Evolutionary conservation across 768 basidiomycete species (phyloP).

Genomic region (Boletus eberwhitei): DNA sequence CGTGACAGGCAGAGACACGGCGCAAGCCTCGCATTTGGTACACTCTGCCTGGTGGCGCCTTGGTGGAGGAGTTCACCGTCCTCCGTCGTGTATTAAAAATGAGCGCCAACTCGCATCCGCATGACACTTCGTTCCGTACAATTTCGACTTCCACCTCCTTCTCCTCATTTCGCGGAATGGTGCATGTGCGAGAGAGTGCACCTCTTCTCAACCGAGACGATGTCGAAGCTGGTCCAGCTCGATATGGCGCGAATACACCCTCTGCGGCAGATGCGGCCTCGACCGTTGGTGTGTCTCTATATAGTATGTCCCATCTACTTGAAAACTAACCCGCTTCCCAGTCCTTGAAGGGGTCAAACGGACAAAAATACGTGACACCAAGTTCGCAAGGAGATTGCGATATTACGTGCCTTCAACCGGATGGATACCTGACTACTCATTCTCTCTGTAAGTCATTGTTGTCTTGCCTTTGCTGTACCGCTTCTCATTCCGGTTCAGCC

Average conservation of each 20-base stretch:
- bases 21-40: not conserved
- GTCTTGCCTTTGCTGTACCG: not conserved
- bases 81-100: constrained; percentile 7
- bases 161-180: constrained; percentile 25
- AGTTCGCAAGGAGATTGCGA: constrained; percentile 48
- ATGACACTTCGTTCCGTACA: constrained; percentile 14
- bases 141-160: constrained; percentile 29
- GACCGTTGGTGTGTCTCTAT: constrained; percentile 14
- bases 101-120: constrained; percentile 2
- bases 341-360: constrained; percentile 15
- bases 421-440: constrained; percentile 78
- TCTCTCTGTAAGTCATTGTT: constrained; percentile 51
- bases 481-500: constrained; percentile 31
- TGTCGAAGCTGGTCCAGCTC: constrained; percentile 24
- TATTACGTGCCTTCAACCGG: constrained; percentile 77
- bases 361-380: constrained; percentile 21
- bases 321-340: not conserved
- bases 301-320: not conserved
- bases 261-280: constrained; percentile 16
- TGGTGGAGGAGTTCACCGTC: not conserved
- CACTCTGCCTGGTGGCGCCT: not conserved
- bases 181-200: constrained; percentile 19
- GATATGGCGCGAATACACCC: constrained; percentile 18
- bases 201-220: constrained; percentile 26
- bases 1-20: not conserved